Evolutionary conservation across 495 filamentous ascomycete species (phyloP), one percentile per base, ranked within the genome.

Genomic region (Neurospora sublineolata): DNA sequence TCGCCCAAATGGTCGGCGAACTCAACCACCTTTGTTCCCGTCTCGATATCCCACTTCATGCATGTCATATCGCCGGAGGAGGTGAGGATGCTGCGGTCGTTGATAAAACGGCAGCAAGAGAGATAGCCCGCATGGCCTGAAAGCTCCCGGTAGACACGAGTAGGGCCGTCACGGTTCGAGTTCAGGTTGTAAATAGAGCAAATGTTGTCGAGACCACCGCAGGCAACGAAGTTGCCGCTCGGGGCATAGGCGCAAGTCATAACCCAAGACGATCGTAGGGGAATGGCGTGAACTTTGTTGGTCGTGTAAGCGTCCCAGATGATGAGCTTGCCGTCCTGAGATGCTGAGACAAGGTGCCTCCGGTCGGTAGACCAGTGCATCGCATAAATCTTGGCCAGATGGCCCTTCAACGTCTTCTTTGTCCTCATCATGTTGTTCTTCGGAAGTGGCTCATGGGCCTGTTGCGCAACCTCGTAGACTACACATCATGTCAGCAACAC

Each of bases 341-440:
- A 99, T 73, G 95, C 95, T 10, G 95, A 99, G 44, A 99, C 95
- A 71, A 99, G 88, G 83, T 98, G 96, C 82, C 95, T 92, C 78
- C 95, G 90, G 83, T 99, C 95, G 72, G 96, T 99, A 23, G 96
- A 98, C 95, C 95, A 99, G 84, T 99, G 96, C 95, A 99, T 99
- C 74, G 95, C 94, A 82, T 99, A 99, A 75, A 99, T 99, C 84
- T 99, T 99, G 71, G 95, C 95, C 39, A 99, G 84, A 88, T 99
- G 95, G 67, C 95, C 95, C 85, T 98, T 98, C 72, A 99, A 84
- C 40, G 93, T 96, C 79, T 93, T 92, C 82, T 94, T 93, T 72
- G 94, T 90, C 86, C 93, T 96, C 95, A 99, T 98, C 78, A 88
- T 75, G 77, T 92, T 91, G 78, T 94, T 94, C 78, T 91, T 90